Evolutionary conservation across 1,284 basidiomycete genomes (phyloP).

Genomic region (Mycosarcoma mackinlayi): DNA sequence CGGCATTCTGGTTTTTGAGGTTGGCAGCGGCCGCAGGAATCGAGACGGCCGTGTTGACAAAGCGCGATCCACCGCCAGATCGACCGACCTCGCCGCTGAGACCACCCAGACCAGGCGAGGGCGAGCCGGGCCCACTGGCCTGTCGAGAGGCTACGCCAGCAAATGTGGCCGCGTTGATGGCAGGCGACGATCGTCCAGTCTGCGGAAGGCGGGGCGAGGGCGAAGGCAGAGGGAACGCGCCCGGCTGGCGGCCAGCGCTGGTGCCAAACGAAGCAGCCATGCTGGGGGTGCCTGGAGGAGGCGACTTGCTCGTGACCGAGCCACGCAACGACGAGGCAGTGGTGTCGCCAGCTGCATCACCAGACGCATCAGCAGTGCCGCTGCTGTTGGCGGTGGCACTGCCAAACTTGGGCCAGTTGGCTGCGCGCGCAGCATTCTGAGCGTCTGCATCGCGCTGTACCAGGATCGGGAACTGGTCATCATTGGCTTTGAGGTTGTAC

Average conservation of each 20-base stretch:
- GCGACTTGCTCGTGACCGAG: constrained; percentile 64
- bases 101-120: constrained; percentile 33
- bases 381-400: constrained; percentile 70
- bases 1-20: constrained; percentile 20
- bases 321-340: constrained; percentile 26
- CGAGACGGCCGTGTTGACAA: constrained; percentile 47
- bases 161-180: constrained; percentile 38
- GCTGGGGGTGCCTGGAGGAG: constrained; percentile 47
- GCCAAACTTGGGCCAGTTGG: constrained; percentile 92
- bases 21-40: constrained; percentile 29
- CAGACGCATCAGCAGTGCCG: not conserved
- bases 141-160: constrained; percentile 34
- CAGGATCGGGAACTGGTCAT: constrained; percentile 75
- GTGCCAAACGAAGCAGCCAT: constrained; percentile 40
- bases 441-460: constrained; percentile 63
- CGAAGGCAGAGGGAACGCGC: constrained; percentile 39
- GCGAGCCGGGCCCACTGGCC: constrained; percentile 41
- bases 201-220: constrained; percentile 44
- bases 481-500: constrained; percentile 65
- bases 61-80: constrained; percentile 39
- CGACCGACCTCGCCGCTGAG: constrained; percentile 34
- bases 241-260: constrained; percentile 33
- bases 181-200: constrained; percentile 42
- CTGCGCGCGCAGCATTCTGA: constrained; percentile 75
- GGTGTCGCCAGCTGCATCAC: constrained; percentile 7